Evolutionary conservation across 495 filamentous ascomycete species (phyloP).

Genomic region (Friedmanniomyces simplex): DNA sequence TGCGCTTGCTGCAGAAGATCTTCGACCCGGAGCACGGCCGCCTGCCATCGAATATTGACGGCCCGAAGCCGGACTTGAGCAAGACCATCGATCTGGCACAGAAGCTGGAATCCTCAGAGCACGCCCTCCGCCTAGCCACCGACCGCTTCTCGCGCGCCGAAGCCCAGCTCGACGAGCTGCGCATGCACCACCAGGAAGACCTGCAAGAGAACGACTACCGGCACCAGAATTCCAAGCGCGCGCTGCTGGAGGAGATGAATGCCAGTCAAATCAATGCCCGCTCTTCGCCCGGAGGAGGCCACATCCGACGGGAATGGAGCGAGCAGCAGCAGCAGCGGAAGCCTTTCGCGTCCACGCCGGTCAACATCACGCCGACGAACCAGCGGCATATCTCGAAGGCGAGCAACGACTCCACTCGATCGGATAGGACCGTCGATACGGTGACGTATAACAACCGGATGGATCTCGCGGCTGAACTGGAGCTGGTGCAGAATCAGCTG

Average conservation of each 20-base stretch:
- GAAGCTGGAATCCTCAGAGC: slow-evolving; percentile 78
- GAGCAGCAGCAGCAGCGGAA: slow-evolving; percentile 55
- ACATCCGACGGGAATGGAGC: slow-evolving; percentile 57
- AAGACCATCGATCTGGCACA: slow-evolving; percentile 74
- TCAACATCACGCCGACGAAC: slow-evolving; percentile 48
- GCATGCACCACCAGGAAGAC: slow-evolving; percentile 59
- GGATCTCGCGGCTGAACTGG: slow-evolving; percentile 83
- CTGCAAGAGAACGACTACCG: slow-evolving; percentile 61
- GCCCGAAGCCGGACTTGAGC: slow-evolving; percentile 40
- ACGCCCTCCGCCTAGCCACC: slow-evolving; percentile 73
- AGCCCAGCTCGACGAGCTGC: slow-evolving; percentile 68
- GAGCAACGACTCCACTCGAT: slow-evolving; percentile 69
- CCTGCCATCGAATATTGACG: slow-evolving; percentile 50
- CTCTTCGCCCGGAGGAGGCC: slow-evolving; percentile 54
- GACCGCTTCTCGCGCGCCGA: slow-evolving; percentile 78
- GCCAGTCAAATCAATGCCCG: slow-evolving; percentile 67
- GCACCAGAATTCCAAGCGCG: slow-evolving; percentile 60
- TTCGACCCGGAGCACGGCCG: slow-evolving; percentile 69
- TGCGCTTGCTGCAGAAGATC: slow-evolving; percentile 71
- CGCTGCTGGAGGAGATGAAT: slow-evolving; percentile 77
- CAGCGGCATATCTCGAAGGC: slow-evolving; percentile 63
- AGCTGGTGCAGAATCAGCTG: slow-evolving; percentile 88
- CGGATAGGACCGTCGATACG: slow-evolving; percentile 83
- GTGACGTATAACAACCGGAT: slow-evolving; percentile 79
- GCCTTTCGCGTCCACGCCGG: slow-evolving; percentile 36